Evolutionary conservation across 208 protist genomes (phyloP).

Genomic region (Leishmania turanica): DNA sequence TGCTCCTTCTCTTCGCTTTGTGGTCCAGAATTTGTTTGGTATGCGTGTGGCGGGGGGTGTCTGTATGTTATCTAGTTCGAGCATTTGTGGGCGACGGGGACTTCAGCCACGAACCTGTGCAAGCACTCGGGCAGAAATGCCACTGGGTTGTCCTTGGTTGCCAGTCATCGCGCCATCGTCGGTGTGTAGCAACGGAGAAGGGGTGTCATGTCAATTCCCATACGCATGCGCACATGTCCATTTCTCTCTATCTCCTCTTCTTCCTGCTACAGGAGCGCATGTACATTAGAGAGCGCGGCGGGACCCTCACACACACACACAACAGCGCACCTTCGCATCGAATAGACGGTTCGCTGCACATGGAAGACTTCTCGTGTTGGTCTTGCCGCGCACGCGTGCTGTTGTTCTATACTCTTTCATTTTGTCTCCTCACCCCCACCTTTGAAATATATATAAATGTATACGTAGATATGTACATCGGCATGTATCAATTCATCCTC

Average conservation of each 20-base stretch:
- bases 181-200: background rate
- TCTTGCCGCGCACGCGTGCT: background rate
- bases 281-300: background rate
- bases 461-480: background rate
- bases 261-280: background rate
- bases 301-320: background rate
- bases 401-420: background rate
- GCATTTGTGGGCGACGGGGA: background rate
- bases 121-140: background rate
- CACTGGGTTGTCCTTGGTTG: background rate
- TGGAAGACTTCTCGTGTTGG: too few species aligned
- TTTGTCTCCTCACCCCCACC: background rate
- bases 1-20: background rate
- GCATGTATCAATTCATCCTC: background rate
- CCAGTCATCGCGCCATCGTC: background rate
- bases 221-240: background rate
- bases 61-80: background rate
- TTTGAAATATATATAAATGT: background rate
- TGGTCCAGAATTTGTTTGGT: background rate
- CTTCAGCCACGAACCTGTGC: background rate
- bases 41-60: too few species aligned
- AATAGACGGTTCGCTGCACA: background rate
- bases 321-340: background rate
- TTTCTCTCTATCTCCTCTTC: background rate
- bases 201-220: background rate